Base-by-base conservation (phyloP, 768 basidiomycete species). In the Panus rudis region DNA sequence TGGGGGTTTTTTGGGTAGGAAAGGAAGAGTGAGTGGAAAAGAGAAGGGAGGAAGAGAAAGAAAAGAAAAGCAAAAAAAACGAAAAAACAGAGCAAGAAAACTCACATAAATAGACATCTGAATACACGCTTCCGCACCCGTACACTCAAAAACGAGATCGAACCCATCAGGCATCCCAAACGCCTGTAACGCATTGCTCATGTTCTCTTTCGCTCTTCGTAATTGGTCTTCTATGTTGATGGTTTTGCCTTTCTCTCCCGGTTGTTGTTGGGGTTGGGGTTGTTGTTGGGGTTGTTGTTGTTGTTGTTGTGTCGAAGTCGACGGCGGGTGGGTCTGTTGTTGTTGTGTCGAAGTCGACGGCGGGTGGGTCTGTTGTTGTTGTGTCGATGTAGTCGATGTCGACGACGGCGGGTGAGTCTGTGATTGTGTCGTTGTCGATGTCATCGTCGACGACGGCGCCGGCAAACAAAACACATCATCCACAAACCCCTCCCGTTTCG, bases 81-180 rank as follows among this genome's bases (percentile, higher is more conserved):
- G 39, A 48, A 38, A 45, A 26, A 47, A 27, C 17, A 20, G 34
- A 51, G 26, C 32, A 43, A 50, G 51, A 50, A 39, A 20, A 73
- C 90, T 72, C 67, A 92, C 90, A 66, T 87, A 79, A 49, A 93
- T 74, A 39, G 87, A 83, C 79, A 89, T 82, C 60, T 94, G 91
- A 58, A 94, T 90, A 58, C 87, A 90, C 26, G 79, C 72, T 62
- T 94, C 92, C 2, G 90, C 91, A 49, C 93, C 93, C 11, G 92
- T 92, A 65, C 93, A 98, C 63, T 98, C 93, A 56, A 93, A 88
- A 38, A 97, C 84, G 57, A 88, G 71, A 61, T 96, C 92, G 64
- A 91, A 94, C 23, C 94, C 94, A 21, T 89, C 81, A 19, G 70
- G 69, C 47, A 72, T 65, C 47, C 63, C 67, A 56, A 89, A 86